These are phyloP conservation scores for Prunella vulgaris DNA, from an alignment of 257 asterid species.

Conservation along the genomic window DNA sequence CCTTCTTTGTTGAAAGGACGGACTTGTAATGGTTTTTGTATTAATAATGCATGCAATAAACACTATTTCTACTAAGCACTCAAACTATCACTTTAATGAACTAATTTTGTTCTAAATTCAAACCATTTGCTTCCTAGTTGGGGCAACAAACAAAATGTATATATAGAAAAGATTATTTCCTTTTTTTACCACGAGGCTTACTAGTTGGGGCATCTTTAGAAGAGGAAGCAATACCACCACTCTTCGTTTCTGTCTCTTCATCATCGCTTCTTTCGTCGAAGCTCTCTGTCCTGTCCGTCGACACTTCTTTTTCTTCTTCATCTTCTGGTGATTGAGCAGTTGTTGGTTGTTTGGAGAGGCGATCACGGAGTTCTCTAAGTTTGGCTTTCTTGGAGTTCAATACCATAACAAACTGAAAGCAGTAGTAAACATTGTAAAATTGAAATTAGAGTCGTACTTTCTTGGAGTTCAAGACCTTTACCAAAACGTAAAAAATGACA, in stretches of 20 bases:
- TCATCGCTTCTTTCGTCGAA: slow-evolving; percentile 57
- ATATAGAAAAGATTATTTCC: neutral
- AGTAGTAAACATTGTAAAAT: neutral
- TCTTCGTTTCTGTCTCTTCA: slow-evolving; percentile 32
- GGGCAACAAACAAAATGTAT: too few species aligned
- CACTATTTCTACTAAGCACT: too few species aligned
- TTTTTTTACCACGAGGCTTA: slow-evolving; percentile 57
- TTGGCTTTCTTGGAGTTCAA: slow-evolving; percentile 83
- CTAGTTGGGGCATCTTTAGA: slow-evolving; percentile 40
- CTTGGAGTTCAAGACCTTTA: too few species aligned
- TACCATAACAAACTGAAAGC: slow-evolving; percentile 64
- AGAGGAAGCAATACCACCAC: slow-evolving; percentile 20
- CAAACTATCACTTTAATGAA: too few species aligned
- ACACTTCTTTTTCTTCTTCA: slow-evolving; percentile 39
- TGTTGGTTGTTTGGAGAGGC: slow-evolving; percentile 39
- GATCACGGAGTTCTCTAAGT: slow-evolving; percentile 83
- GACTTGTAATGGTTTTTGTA: neutral
- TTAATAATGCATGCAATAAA: neutral
- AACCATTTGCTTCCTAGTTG: too few species aligned
- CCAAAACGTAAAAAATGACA: neutral
- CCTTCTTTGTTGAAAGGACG: neutral
- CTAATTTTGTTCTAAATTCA: too few species aligned
- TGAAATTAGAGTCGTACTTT: neutral
- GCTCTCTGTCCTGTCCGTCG: slow-evolving; percentile 68
- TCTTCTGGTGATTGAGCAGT: slow-evolving; percentile 24